Conservation (phyloP, 2,329 filamentous ascomycete species). For the Neonectria punicea region DNA sequence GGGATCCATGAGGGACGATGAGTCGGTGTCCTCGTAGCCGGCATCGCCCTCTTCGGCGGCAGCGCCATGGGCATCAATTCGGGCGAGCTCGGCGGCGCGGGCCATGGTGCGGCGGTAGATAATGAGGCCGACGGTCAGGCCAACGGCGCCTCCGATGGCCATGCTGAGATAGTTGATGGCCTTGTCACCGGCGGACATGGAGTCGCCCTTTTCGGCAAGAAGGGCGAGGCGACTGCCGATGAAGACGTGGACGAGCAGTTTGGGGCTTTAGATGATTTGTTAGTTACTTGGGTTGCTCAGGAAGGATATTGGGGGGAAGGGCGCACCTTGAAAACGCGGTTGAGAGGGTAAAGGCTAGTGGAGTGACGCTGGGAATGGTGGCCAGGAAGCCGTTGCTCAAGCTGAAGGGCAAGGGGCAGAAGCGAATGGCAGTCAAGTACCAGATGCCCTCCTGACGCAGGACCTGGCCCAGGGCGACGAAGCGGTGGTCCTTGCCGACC, state of each 20-base stretch:
- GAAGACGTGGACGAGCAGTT: constrained; percentile 91
- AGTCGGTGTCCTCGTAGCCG: constrained; percentile 58
- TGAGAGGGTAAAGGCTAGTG: constrained; percentile 79
- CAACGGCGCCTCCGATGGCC: constrained; percentile 74
- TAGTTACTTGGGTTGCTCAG: neutral
- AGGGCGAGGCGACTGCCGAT: constrained; percentile 85
- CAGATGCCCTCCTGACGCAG: constrained; percentile 90
- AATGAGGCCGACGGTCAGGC: constrained; percentile 80
- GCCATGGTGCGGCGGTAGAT: constrained; percentile 82
- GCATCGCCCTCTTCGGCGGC: constrained; percentile 48
- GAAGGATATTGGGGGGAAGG: neutral
- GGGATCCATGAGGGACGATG: constrained; percentile 55
- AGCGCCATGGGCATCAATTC: constrained; percentile 52
- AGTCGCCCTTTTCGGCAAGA: constrained; percentile 83
- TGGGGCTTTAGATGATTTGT: constrained; percentile 67
- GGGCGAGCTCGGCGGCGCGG: constrained; percentile 67
- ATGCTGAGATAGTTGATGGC: constrained; percentile 88
- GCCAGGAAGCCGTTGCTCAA: constrained; percentile 94
- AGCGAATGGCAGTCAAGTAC: constrained; percentile 88
- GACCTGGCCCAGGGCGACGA: constrained; percentile 87
- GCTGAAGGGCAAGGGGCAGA: constrained; percentile 93
- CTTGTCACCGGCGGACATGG: constrained; percentile 84
- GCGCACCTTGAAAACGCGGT: constrained; percentile 77
- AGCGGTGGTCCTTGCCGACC: constrained; percentile 85
- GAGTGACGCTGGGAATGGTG: constrained; percentile 89